Percentiles rank a stretch among this genome's conserved stretches.
Evolutionary conservation across 2,329 filamentous ascomycete species (phyloP).

Genomic region (Raffaelea arxii): DNA sequence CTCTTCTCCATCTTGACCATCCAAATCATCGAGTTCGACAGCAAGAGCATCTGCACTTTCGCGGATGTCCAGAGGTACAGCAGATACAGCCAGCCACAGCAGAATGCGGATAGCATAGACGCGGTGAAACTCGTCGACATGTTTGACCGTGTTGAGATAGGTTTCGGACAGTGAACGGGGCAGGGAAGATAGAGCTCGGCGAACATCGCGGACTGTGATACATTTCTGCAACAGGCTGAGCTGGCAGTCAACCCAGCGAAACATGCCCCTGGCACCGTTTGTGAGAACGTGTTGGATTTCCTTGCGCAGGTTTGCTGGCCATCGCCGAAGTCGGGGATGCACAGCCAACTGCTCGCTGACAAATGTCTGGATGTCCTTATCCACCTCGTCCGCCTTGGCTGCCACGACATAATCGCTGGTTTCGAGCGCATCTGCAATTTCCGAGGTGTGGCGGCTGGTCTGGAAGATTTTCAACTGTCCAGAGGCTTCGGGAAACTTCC

Average conservation of each 20-base stretch:
- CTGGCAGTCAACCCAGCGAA: slow-evolving; percentile 1
- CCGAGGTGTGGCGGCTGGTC: neutral
- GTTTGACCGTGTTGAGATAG: neutral
- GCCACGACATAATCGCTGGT: neutral
- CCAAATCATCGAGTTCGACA: neutral
- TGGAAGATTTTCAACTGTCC: neutral
- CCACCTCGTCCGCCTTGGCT: neutral
- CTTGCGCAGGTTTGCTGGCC: neutral
- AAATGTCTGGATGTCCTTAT: neutral
- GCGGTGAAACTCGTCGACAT: neutral
- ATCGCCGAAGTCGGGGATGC: neutral
- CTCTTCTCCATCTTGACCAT: neutral
- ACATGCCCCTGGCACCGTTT: neutral
- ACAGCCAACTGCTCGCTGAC: neutral
- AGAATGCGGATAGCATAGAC: neutral
- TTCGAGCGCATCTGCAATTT: neutral
- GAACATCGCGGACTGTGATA: neutral
- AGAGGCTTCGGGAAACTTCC: neutral
- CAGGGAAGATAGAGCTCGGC: neutral
- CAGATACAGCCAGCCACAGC: neutral
- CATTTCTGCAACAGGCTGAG: slow-evolving; percentile 1
- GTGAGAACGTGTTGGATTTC: neutral
- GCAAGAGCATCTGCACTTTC: neutral
- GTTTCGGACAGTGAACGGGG: neutral
- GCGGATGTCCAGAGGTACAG: neutral